Base-by-base conservation (phyloP, 306 rosid species). In the Gynostemma pentaphyllum region DNA sequence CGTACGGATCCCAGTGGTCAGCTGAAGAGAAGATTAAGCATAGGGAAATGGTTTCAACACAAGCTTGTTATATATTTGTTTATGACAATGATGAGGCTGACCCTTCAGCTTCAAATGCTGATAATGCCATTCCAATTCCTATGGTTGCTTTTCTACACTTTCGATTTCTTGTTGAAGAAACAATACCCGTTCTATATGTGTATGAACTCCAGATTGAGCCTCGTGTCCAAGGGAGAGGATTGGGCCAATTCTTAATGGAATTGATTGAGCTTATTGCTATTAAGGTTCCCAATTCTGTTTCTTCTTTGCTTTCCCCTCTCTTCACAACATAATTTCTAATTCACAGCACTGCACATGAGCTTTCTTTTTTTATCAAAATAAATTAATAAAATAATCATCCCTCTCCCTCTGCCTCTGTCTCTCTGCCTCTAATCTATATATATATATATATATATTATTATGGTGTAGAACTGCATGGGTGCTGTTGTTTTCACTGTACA, bases 401-500 rank as follows among this genome's bases (percentile, higher is more conserved):
- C n/a, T n/a, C n/a, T n/a, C n/a, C n/a, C n/a, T n/a, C n/a, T n/a
- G n/a, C n/a, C n/a, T n/a, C n/a, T n/a, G n/a, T n/a, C n/a, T n/a
- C n/a, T n/a, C n/a, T 70, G 46, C 57, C 61, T 72, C 69, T 72
- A n/a, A n/a, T n/a, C n/a, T n/a, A n/a, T n/a, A n/a, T n/a, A n/a
- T n/a, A n/a, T n/a, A n/a, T n/a, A n/a, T n/a, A 34, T 80, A 79
- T 72, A n/a, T n/a, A n/a, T n/a, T n/a, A n/a, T n/a, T n/a, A n/a
- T n/a, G n/a, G n/a, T n/a, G n/a, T n/a, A 92, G 98, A 85, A 76
- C 72, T 63, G 64, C 70, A 85, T 88, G 95, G 76, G 76, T 32
- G 98, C 98, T 55, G 95, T 88, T 67, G 67, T 92, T 72, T 81
- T 92, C 62, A 92, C 98, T 6, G 98, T 92, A 79, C 98, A 92